Base-by-base conservation (phyloP, 139 green algal genomes). In the Coelastrella sp. region DNA sequence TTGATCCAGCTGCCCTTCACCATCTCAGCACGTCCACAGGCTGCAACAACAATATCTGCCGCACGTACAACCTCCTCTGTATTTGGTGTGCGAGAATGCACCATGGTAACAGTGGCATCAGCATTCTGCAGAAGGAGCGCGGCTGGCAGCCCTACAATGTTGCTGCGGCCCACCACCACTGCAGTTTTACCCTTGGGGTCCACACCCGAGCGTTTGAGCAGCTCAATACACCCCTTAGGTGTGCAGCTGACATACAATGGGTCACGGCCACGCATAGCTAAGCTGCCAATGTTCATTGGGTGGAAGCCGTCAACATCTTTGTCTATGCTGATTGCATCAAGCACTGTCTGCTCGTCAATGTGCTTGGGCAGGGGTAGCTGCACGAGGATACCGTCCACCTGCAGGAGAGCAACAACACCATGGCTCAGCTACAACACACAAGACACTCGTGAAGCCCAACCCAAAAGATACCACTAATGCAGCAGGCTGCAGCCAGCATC, bases 281-380 rank as follows among this genome's bases (percentile, higher is more conserved):
- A 91, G 24, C 73, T 75, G 60, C 96, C 96, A 81, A 99, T 99
- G 93, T 99, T 99, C 49, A 96, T 60, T 3, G 97, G 97, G 91
- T 99, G 97, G 91, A 99, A 99, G 75, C 97, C 97, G 88, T 99
- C 97, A 25, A 99, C 97, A 85, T 99, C 97, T 92, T 99, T 99
- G 9, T 96, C 93, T n/a, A 98, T 89, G 85, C 90, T 94, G 88
- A 99, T 97, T 56, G 94, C 95, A 87, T 98, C 95, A 79, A 98
- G 91, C 22, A 98, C 93, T 24, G 88, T 75, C 84, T 96, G 84
- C 90, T 99, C 98, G 80, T 97, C 94, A 57, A 99, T 98, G 95
- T 99, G 96, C 78, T 95, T 95, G 8, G 98, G 98, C 70, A 99
- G 93, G 59, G 89, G 89, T 87, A 96, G 92, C 90, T 99, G 98